These are phyloP conservation scores for Penicillium thymicola DNA, from an alignment of 2,329 filamentous ascomycete genomes.

Conservation along the genomic window DNA sequence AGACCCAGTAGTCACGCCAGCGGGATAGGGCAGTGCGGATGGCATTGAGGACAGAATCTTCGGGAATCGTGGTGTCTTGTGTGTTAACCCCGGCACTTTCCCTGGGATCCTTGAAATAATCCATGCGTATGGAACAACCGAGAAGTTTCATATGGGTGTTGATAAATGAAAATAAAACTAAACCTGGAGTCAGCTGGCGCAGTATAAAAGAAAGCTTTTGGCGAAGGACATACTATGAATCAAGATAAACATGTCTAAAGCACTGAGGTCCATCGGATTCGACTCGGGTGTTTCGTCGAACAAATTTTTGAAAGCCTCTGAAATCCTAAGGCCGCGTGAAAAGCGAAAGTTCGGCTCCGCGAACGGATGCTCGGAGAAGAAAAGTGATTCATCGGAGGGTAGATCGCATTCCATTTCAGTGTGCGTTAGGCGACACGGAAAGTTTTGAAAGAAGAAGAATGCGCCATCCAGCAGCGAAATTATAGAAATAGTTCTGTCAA, in stretches of 20 bases:
- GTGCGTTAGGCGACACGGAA: conserved; percentile 41
- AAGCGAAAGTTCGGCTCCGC: conserved; percentile 39
- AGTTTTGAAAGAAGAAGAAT: conserved; percentile 47
- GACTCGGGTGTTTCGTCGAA: conserved; percentile 31
- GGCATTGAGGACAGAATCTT: conserved; percentile 29
- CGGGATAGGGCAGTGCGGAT: conserved; percentile 37
- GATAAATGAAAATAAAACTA: conserved; percentile 42
- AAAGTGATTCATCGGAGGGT: conserved; percentile 42
- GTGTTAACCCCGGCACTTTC: not conserved
- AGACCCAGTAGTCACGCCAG: conserved; percentile 41
- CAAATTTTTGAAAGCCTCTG: conserved; percentile 39
- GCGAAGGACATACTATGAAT: conserved; percentile 37
- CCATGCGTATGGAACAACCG: conserved; percentile 26
- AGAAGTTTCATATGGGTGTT: conserved; percentile 41
- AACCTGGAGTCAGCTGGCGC: not conserved
- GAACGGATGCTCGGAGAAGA: conserved; percentile 43
- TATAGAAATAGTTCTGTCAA: conserved; percentile 37
- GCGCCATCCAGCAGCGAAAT: conserved; percentile 46
- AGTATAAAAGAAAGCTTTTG: not conserved
- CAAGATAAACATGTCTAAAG: conserved; percentile 43
- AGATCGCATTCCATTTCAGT: conserved; percentile 45
- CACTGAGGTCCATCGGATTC: conserved; percentile 27
- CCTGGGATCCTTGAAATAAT: conserved; percentile 4
- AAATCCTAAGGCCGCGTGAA: conserved; percentile 36
- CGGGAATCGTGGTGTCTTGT: conserved; percentile 20